Evolutionary conservation across 2,329 filamentous ascomycete species (phyloP).

Genomic region (Cadophora luteo-olivacea): DNA sequence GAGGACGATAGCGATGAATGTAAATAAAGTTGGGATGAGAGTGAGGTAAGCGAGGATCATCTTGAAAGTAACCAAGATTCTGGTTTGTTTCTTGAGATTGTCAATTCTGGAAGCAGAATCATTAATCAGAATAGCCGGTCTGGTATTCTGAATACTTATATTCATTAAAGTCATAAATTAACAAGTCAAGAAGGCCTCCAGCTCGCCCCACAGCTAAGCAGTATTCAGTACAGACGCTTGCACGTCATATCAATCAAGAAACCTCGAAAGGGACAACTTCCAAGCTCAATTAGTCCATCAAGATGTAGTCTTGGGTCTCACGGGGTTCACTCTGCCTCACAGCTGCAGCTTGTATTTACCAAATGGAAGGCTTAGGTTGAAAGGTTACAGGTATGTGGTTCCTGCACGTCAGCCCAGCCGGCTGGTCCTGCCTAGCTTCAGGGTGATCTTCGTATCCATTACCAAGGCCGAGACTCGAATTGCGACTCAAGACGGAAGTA

Average conservation of each 20-base stretch:
- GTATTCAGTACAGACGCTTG: neutral
- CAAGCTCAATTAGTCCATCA: neutral
- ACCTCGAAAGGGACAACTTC: too few relatives aligned
- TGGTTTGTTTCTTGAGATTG: neutral
- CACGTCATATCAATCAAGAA: neutral
- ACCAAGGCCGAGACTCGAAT: neutral
- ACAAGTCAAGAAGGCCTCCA: neutral
- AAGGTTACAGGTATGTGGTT: neutral
- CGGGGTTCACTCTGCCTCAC: slow-evolving; percentile 7
- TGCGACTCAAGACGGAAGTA: neutral
- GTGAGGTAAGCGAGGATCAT: slow-evolving; percentile 11
- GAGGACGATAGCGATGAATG: slow-evolving; percentile 13
- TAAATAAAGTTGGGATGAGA: slow-evolving; percentile 9
- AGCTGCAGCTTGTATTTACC: neutral
- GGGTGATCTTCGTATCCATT: slow-evolving; percentile 5
- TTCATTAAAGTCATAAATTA: neutral
- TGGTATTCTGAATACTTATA: neutral
- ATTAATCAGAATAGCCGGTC: neutral
- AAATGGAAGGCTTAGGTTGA: neutral
- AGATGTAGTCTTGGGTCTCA: too few relatives aligned
- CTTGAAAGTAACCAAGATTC: neutral
- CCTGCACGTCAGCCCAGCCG: neutral
- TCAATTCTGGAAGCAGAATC: neutral
- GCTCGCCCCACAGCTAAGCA: neutral
- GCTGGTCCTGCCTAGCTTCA: neutral